Percentiles rank a stretch among this genome's conserved stretches.
Evolutionary conservation across 1,139 yeast species (phyloP).

Genomic region (Sugiyamaella xylanicola): DNA sequence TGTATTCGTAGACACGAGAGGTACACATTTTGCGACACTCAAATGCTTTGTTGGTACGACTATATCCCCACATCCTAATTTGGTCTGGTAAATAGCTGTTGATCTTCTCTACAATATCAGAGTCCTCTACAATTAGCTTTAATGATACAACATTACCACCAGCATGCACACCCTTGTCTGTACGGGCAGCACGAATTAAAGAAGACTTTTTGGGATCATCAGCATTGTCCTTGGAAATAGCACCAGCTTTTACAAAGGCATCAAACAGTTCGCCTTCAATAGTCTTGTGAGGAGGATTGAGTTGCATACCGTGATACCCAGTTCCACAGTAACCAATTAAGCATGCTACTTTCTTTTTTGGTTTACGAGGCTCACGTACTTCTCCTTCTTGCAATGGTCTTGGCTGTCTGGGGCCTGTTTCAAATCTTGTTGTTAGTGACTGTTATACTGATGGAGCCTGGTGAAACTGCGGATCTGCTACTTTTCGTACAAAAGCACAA

Average conservation of each 20-base stretch:
- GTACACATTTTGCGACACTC: conserved; percentile 96
- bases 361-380: conserved; percentile 56
- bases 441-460: no score
- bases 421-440: conserved; percentile 10
- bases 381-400: conserved; percentile 32
- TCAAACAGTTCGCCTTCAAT: conserved; percentile 88
- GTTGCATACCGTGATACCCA: conserved; percentile 97
- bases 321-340: conserved; percentile 97
- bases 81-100: conserved; percentile 78
- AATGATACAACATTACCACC: conserved; percentile 93
- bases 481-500: no score
- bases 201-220: conserved; percentile 88
- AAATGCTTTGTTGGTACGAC: conserved; percentile 84
- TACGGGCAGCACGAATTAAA: conserved; percentile 94
- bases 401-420: conserved; percentile 24
- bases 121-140: conserved; percentile 86
- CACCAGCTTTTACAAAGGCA: conserved; percentile 88
- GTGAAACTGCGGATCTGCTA: no score
- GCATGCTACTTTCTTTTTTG: conserved; percentile 88
- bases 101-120: conserved; percentile 70
- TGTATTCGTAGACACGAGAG: conserved; percentile 88
- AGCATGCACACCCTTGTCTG: conserved; percentile 99
- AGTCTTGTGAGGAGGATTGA: conserved; percentile 86
- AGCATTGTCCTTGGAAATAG: conserved; percentile 84
- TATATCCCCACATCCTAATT: conserved; percentile 90